Conservation (phyloP, 208 protist genomes). For the Leishmania tropica region DNA sequence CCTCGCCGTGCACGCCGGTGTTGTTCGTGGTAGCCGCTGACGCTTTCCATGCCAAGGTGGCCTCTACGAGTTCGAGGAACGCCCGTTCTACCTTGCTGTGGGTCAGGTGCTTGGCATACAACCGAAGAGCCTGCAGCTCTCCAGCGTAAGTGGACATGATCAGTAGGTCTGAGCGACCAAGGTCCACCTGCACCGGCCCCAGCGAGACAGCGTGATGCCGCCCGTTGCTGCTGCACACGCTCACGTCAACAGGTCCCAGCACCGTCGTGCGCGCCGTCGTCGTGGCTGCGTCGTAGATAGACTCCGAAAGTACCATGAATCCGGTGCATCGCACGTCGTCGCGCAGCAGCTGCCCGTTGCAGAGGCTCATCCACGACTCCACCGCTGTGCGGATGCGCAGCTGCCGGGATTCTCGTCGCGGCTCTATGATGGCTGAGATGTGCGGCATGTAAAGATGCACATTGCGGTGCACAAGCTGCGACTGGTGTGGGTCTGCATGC, state of each 20-base stretch:
- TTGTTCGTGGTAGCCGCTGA: slow-evolving; percentile 13
- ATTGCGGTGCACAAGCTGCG: slow-evolving; percentile 18
- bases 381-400: slow-evolving; percentile 22
- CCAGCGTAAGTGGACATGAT: slow-evolving; percentile 34
- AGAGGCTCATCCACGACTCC: slow-evolving; percentile 16
- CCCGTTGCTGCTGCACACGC: slow-evolving; percentile 35
- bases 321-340: slow-evolving; percentile 31
- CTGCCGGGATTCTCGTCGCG: slow-evolving; percentile 22
- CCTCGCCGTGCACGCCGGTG: background rate
- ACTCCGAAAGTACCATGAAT: slow-evolving; percentile 30
- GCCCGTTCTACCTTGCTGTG: slow-evolving; percentile 38
- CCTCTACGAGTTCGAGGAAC: slow-evolving; percentile 36
- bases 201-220: slow-evolving; percentile 46
- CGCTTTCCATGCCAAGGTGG: slow-evolving; percentile 37
- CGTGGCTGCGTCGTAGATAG: slow-evolving; percentile 30
- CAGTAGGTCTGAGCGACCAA: slow-evolving; percentile 42
- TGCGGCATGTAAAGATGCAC: slow-evolving; percentile 23
- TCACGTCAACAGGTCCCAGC: slow-evolving; percentile 39
- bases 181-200: slow-evolving; percentile 37
- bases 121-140: slow-evolving; percentile 28
- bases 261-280: slow-evolving; percentile 47
- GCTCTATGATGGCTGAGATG: slow-evolving; percentile 31
- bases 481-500: background rate
- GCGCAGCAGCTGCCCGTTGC: slow-evolving; percentile 18
- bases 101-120: slow-evolving; percentile 30